Percentiles rank a stretch among this genome's conserved stretches.
Evolutionary conservation across 2,329 filamentous ascomycete species (phyloP).

Genomic region (Monosporascus sp.): DNA sequence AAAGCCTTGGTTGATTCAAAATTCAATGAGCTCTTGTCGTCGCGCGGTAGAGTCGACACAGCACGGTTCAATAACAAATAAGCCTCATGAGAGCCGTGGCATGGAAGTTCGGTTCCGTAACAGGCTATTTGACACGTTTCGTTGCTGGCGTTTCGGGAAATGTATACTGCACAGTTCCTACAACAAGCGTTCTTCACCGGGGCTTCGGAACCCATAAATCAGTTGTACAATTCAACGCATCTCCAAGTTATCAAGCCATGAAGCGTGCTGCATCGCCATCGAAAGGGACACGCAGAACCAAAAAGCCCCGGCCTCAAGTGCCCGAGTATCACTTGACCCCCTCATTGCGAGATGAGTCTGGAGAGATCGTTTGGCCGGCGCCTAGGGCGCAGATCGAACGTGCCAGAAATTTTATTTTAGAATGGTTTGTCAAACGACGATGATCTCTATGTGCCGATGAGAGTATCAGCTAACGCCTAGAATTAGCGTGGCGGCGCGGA

Average conservation of each 20-base stretch:
- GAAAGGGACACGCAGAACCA: constrained; percentile 14
- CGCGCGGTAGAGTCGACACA: background rate
- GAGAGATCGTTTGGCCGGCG: constrained; percentile 57
- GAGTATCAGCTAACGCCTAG: constrained; percentile 2
- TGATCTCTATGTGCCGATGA: background rate
- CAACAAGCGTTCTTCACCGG: background rate
- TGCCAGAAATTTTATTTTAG: constrained; percentile 50
- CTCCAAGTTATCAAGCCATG: constrained; percentile 11
- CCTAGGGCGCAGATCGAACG: constrained; percentile 47
- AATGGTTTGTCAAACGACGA: constrained; percentile 42
- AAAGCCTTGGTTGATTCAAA: background rate
- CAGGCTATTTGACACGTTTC: background rate
- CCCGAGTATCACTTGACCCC: constrained; percentile 41
- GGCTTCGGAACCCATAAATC: background rate
- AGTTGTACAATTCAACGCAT: background rate
- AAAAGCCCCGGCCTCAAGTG: constrained; percentile 23
- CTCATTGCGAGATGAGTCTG: constrained; percentile 35
- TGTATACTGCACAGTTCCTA: background rate
- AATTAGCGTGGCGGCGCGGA: constrained; percentile 42
- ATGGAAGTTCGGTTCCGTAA: background rate
- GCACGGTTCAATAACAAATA: background rate
- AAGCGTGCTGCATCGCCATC: constrained; percentile 19
- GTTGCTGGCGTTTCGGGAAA: background rate
- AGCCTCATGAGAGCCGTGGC: constrained; percentile 2
- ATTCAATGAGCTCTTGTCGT: background rate